Evolutionary conservation across 768 basidiomycete species (phyloP).

Genomic region (Nidularia pulvinata): DNA sequence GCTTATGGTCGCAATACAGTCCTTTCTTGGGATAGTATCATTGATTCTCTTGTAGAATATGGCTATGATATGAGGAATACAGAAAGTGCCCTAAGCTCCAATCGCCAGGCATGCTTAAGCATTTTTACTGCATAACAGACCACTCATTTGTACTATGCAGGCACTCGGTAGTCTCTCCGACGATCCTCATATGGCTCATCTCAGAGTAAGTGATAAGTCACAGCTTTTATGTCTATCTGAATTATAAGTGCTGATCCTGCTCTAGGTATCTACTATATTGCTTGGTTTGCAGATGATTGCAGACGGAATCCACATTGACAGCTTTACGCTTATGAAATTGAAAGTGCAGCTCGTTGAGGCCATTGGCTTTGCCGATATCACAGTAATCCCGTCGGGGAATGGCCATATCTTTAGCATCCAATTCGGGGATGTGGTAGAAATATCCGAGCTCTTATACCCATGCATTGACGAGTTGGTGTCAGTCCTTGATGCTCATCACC

Average conservation of each 20-base stretch:
- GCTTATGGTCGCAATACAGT: constrained; percentile 33
- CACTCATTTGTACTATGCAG: too few relatives aligned
- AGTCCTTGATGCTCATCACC: constrained; percentile 59
- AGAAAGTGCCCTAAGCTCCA: too few relatives aligned
- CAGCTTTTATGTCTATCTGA: too few relatives aligned
- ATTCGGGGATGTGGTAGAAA: constrained; percentile 43
- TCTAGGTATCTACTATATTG: constrained; percentile 52
- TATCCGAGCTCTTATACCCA: constrained; percentile 43
- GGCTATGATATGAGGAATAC: constrained; percentile 25
- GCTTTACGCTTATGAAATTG: constrained; percentile 53
- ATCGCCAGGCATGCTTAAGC: too few relatives aligned
- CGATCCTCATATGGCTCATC: too few relatives aligned
- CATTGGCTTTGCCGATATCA: constrained; percentile 56
- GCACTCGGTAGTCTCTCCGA: too few relatives aligned
- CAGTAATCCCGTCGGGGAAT: constrained; percentile 39
- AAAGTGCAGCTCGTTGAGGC: constrained; percentile 52
- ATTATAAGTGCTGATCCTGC: too few relatives aligned
- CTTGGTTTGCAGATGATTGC: constrained; percentile 68
- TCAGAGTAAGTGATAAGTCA: too few relatives aligned
- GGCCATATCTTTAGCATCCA: constrained; percentile 53
- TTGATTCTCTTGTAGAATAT: constrained; percentile 58
- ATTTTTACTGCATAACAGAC: too few relatives aligned
- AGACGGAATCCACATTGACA: constrained; percentile 56
- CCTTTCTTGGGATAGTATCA: constrained; percentile 61
- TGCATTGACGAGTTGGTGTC: constrained; percentile 59